Base-by-base conservation (phyloP, 768 basidiomycete genomes). In the Lactarius hatsudake region DNA sequence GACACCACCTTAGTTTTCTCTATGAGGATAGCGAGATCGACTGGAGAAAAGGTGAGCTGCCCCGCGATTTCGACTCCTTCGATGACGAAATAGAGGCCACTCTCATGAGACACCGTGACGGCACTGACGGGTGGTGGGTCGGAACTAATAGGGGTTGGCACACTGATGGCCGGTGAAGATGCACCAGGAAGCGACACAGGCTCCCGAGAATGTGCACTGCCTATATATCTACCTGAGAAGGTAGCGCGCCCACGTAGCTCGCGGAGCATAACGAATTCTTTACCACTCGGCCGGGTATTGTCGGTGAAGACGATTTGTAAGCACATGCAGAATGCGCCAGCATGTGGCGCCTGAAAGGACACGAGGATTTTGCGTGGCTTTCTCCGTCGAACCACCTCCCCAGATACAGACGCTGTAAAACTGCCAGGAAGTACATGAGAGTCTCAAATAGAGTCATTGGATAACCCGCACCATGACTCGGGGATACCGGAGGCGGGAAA, bases 41-140 rank as follows among this genome's bases (percentile, higher is more conserved):
- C 20, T 6, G 26, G 12, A 54, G 32, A 26, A 26, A 60, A 60
- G 34, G 17, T n/a, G 1, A 10, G 40, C 3, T 10, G 4, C 2
- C 18, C 28, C 7, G 58, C 13, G 6, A 5, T 30, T 38, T 51
- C 42, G 2, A 23, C 56, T 43, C 66, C 66, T n/a, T 45, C 53
- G 12, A 38, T 36, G 23, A 36, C 18, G 32, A 67, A 64, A 45
- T 64, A 34, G 34, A 67, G 51, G 45, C 66, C 66, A 56, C 28
- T 26, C 55, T 64, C 62, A 32, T 45, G 5, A 17, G 66, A 60
- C 12, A 67, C 62, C 32, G 32, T 34, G 32, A 34, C 9, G 32
- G 32, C 30, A 30, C 30, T 30, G 30, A 30, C 30, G 30, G 30
- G 30, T 30, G 5, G 32, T 34, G 32, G 32, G 32, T 34, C 32